Conservation (phyloP, 192 early-diverging fungal genomes). For the Coemansia sp. region DNA sequence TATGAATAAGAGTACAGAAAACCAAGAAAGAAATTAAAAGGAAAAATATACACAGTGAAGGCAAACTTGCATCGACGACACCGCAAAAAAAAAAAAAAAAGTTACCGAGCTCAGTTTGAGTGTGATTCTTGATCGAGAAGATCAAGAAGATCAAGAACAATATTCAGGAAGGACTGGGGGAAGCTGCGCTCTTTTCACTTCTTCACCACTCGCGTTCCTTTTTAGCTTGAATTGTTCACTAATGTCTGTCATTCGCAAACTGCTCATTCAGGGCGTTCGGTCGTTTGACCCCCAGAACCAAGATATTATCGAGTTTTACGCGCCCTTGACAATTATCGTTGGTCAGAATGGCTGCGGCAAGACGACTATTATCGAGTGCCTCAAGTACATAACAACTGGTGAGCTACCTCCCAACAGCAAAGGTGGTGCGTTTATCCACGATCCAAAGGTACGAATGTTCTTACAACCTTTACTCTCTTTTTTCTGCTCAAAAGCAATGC, state of each 20-base stretch:
- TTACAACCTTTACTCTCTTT: background rate
- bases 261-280: slow-evolving; percentile 85
- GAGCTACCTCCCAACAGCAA: slow-evolving; percentile 85
- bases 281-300: slow-evolving; percentile 82
- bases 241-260: slow-evolving; percentile 71
- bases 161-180: background rate
- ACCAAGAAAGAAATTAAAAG: slow-evolving; percentile 7
- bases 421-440: slow-evolving; percentile 91
- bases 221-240: background rate
- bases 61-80: background rate
- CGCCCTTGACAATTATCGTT: slow-evolving; percentile 92
- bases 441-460: slow-evolving; percentile 69
- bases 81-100: slow-evolving; percentile 4
- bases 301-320: slow-evolving; percentile 80
- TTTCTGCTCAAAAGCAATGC: background rate
- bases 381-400: slow-evolving; percentile 95
- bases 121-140: background rate
- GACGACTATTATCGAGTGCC: slow-evolving; percentile 96
- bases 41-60: background rate
- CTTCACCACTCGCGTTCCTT: background rate
- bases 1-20: background rate
- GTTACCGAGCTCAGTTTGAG: background rate
- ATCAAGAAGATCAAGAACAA: background rate
- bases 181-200: background rate
- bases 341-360: slow-evolving; percentile 97